Base-by-base conservation (phyloP, 2,329 filamentous ascomycete species). In the Leptographium radiaticola region DNA sequence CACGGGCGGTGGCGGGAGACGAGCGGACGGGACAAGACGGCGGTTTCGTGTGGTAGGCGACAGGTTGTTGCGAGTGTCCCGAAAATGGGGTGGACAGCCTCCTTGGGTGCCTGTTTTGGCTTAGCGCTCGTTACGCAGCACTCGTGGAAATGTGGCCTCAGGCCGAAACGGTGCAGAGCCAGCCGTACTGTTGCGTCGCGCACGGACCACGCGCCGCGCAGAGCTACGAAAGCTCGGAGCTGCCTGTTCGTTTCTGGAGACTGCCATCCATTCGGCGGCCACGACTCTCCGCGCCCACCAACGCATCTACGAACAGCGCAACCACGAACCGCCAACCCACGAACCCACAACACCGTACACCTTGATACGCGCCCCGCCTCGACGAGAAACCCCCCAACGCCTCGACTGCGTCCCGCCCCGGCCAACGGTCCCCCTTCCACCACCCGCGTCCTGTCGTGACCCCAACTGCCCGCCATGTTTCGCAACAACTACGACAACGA, bases 401-500 rank as follows among this genome's bases (percentile, higher is more conserved):
- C 6, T 36, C 34, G 34, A 10, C 12, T 36, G 34, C 34, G 34
- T 36, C 25, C 45, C 16, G 44, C 25, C 12, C 43, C 25, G 43
- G 15, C 40, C 44, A 16, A 31, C 45, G 43, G 20, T 25, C n/a
- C 34, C 3, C 7, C 33, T 13, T 15, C 34, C 11, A 25, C 43
- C 18, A 13, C 13, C 31, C 18, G 30, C 20, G 30, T 33, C n/a
- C 38, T 2, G 30, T 49, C 46, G 34, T 38, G 15, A 39, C 42
- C 12, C 4, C n/a, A 18, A 49, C 36, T 18, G 25, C 36, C 38
- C 79, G 83, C 66, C 66, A 97, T 98, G 93, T 98, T 98, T 76
- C 83, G 93, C 74, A 98, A 98, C 80, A 97, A 97, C 75, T 98
- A 98, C 80, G 93, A 98, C 77, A 98, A 98, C 83, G 93, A 98